A percentile compares a stretch with the other conserved stretches of the same genome.
phyloP scores from a whole-genome alignment of 345 rosid species.

The Kernera saxatilis region DNA sequence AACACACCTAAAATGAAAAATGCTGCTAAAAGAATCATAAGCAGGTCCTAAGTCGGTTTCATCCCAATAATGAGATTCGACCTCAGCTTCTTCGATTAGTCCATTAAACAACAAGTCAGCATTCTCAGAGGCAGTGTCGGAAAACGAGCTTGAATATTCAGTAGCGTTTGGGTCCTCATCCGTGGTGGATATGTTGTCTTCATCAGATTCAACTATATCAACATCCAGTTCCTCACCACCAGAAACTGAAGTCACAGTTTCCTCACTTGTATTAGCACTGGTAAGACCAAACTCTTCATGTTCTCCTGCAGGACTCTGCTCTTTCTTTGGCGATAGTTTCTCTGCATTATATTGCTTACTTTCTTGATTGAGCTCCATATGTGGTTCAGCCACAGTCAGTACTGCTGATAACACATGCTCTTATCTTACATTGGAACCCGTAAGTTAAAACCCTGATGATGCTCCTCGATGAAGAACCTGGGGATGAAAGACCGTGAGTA shows the following conservation, averaged over 20 bases:
- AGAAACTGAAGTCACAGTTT: conserved; percentile 25
- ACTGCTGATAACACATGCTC: conserved; percentile 11
- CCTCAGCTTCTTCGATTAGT: conserved; percentile 73
- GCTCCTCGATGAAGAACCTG: conserved; percentile 1
- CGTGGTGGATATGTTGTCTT: conserved; percentile 19
- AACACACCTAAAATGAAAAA: conserved; percentile 56
- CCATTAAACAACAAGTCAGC: conserved; percentile 40
- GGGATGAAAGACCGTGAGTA: not conserved
- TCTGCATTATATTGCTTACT: conserved; percentile 14
- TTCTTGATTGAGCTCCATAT: conserved; percentile 40
- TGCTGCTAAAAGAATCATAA: conserved; percentile 47
- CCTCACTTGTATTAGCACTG: conserved; percentile 31
- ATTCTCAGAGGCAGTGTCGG: conserved; percentile 51
- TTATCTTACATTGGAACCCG: conserved; percentile 18
- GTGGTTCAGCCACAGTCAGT: conserved; percentile 34
- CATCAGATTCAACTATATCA: conserved; percentile 45
- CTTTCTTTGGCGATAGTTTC: conserved; percentile 31
- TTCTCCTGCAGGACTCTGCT: conserved; percentile 26
- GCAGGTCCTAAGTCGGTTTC: conserved; percentile 50
- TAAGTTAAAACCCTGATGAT: not conserved
- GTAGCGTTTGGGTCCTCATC: conserved; percentile 74
- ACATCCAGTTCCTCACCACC: conserved; percentile 45
- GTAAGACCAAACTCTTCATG: conserved; percentile 25
- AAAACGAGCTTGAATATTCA: conserved; percentile 86
- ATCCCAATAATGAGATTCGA: conserved; percentile 60